phyloP scores from a whole-genome alignment of 164 flowering plant species.

The Chloranthus sessilifolius region DNA sequence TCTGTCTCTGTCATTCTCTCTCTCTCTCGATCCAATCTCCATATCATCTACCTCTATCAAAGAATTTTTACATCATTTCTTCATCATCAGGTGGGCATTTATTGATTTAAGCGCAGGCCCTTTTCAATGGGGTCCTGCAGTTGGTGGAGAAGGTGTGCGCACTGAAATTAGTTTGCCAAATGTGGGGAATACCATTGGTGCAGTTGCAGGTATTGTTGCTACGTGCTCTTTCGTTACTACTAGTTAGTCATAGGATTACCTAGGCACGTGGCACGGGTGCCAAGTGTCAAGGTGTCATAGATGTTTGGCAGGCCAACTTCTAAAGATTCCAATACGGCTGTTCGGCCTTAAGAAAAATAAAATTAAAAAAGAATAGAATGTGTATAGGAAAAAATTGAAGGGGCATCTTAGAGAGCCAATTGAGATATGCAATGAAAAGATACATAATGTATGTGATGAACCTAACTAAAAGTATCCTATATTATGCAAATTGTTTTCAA shows the following conservation, averaged over 20 bases:
- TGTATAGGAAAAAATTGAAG: too few species aligned
- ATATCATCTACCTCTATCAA: neutral
- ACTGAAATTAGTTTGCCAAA: constrained; percentile 86
- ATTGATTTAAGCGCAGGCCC: constrained; percentile 97
- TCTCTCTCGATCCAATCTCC: neutral
- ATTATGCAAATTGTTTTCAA: too few species aligned
- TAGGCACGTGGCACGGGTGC: too few species aligned
- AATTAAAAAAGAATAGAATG: too few species aligned
- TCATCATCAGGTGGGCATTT: constrained; percentile 80
- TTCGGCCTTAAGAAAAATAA: too few species aligned
- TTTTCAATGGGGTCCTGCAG: constrained; percentile 98
- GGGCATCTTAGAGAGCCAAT: too few species aligned
- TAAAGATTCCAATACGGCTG: too few species aligned
- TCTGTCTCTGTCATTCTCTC: neutral
- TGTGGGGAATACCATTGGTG: constrained; percentile 85
- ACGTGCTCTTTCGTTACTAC: neutral
- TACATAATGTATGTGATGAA: too few species aligned
- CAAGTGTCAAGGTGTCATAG: too few species aligned
- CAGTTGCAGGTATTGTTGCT: constrained; percentile 60
- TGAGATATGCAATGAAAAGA: too few species aligned
- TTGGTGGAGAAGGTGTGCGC: constrained; percentile 99
- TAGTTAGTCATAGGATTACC: neutral
- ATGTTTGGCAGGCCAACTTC: too few species aligned
- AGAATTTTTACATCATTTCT: constrained; percentile 5
- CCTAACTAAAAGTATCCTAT: too few species aligned